A percentile compares a stretch with the other conserved stretches of the same genome.
phyloP scores from a whole-genome alignment of 768 basidiomycete species.

The Suillus sp. region DNA sequence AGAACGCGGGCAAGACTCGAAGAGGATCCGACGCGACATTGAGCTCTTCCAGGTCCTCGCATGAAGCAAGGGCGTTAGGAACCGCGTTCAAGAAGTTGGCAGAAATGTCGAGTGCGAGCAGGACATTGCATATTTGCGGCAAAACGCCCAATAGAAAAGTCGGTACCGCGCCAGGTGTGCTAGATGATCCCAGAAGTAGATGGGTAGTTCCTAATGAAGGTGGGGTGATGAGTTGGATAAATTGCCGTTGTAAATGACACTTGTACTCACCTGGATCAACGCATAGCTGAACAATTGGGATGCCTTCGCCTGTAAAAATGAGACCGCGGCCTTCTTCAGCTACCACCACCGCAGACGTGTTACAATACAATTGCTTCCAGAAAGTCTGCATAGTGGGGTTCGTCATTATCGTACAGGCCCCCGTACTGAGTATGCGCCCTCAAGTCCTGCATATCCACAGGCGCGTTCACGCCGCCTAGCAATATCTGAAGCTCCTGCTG shows the following conservation, averaged over 20 bases:
- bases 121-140: conserved; percentile 71
- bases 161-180: conserved; percentile 76
- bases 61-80: conserved; percentile 80
- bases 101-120: conserved; percentile 93
- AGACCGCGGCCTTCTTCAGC: conserved; percentile 86
- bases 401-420: conserved; percentile 70
- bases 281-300: conserved; percentile 61
- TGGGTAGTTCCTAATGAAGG: conserved; percentile 80
- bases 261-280: conserved; percentile 67
- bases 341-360: conserved; percentile 76
- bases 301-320: conserved; percentile 72
- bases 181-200: conserved; percentile 85
- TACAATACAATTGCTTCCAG: too few relatives aligned
- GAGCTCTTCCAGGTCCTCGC: conserved; percentile 85
- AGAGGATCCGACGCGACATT: conserved; percentile 92
- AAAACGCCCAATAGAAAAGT: conserved; percentile 69
- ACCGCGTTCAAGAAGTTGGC: conserved; percentile 83
- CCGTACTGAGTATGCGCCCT: conserved; percentile 79
- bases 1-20: conserved; percentile 87
- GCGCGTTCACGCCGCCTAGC: conserved; percentile 84
- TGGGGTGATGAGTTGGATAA: background rate
- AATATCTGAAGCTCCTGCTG: conserved; percentile 93
- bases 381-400: conserved; percentile 75
- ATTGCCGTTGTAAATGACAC: background rate
- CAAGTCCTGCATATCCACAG: conserved; percentile 84